A percentile compares a stretch with the other conserved stretches of the same genome.
These are phyloP conservation scores for Aphanomyces invadans DNA, from an alignment of 352 stramenopile species.

Conservation along the genomic window DNA sequence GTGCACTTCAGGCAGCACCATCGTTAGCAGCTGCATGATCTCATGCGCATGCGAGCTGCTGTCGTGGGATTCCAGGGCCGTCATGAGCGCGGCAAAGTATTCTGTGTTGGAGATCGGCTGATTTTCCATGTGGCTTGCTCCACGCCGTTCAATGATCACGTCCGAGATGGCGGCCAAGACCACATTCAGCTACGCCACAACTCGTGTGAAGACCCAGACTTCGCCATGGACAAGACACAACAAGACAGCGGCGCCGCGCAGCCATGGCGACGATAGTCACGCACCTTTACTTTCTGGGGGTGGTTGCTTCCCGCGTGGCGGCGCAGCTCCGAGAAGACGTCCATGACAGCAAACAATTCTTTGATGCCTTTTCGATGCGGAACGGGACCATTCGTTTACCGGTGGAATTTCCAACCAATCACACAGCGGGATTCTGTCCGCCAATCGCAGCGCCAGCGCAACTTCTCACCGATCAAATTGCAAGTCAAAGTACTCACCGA, in stretches of 20 bases:
- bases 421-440: background rate
- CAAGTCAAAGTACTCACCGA: too few relatives aligned
- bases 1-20: constrained; percentile 62
- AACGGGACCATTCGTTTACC: background rate
- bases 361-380: background rate
- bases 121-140: constrained; percentile 8
- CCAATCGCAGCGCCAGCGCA: too few relatives aligned
- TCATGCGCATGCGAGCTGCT: constrained; percentile 71
- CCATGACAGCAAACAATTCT: background rate
- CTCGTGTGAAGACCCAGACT: too few relatives aligned
- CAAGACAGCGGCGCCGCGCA: too few relatives aligned
- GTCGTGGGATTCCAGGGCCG: constrained; percentile 61
- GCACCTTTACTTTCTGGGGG: constrained; percentile 65
- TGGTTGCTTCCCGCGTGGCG: constrained; percentile 67
- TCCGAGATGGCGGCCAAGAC: constrained; percentile 75
- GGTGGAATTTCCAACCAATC: background rate
- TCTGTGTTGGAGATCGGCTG: constrained; percentile 62
- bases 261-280: too few relatives aligned
- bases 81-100: constrained; percentile 85
- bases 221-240: too few relatives aligned
- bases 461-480: too few relatives aligned
- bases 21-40: constrained; percentile 63
- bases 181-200: constrained; percentile 69
- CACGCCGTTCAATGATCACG: constrained; percentile 71
- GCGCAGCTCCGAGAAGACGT: constrained; percentile 59